A percentile compares a stretch with the other conserved stretches of the same genome.
Evolutionary conservation across 208 protist species (phyloP).

Genomic region (Trypanosoma conorhini): DNA sequence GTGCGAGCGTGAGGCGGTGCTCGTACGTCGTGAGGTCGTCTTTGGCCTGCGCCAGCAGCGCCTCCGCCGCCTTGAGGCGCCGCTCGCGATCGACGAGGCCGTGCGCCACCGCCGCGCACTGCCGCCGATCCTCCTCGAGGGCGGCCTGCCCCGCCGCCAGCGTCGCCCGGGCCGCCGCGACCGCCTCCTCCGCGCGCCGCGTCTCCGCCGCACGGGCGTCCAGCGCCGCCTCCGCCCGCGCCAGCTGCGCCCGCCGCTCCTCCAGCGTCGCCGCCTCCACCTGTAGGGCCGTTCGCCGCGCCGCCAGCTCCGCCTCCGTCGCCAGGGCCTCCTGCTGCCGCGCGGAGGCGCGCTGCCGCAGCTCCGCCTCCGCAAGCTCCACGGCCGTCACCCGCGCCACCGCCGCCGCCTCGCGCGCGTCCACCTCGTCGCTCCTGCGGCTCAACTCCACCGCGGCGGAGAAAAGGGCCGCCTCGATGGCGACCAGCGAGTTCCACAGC

Average conservation of each 20-base stretch:
- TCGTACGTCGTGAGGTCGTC: slow-evolving; percentile 13
- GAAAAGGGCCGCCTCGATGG: slow-evolving; percentile 8
- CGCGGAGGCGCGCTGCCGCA: not conserved
- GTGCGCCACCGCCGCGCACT: slow-evolving; percentile 2
- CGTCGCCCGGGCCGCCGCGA: slow-evolving; percentile 6
- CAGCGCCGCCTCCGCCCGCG: not conserved
- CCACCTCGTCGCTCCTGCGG: slow-evolving; percentile 4
- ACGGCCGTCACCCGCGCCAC: not conserved
- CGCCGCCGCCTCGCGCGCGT: not conserved
- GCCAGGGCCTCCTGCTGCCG: not conserved
- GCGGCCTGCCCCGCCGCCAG: slow-evolving; percentile 1
- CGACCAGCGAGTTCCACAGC: not conserved
- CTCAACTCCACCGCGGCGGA: slow-evolving; percentile 12
- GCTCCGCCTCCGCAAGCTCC: not conserved
- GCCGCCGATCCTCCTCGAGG: slow-evolving; percentile 5
- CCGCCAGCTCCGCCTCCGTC: not conserved
- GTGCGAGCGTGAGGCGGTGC: not conserved
- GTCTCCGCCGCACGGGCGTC: not conserved
- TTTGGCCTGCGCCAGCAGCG: slow-evolving; percentile 3
- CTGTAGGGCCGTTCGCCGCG: not conserved
- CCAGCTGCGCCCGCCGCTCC: not conserved
- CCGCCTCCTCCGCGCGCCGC: not conserved
- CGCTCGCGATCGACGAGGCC: slow-evolving; percentile 5
- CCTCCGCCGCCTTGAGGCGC: slow-evolving; percentile 5
- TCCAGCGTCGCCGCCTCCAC: slow-evolving; percentile 3